Percentiles rank a stretch among this genome's conserved stretches.
Evolutionary conservation across 805 yeast genomes (phyloP).

Genomic region (Saitoella complicata): DNA sequence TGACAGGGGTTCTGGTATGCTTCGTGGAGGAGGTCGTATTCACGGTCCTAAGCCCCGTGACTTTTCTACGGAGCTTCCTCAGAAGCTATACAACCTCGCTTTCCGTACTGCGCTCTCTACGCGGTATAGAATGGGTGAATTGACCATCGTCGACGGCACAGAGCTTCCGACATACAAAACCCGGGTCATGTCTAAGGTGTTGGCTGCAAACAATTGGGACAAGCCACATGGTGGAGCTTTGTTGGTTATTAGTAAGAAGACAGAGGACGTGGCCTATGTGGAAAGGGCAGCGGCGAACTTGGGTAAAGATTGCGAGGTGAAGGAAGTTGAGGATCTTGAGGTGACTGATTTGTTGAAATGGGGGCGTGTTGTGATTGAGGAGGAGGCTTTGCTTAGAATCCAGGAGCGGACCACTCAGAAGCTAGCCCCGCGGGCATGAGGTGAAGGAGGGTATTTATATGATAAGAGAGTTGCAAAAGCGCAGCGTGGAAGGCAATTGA

Average conservation of each 20-base stretch:
- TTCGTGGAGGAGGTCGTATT: conserved; percentile 80
- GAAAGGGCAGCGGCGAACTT: not conserved
- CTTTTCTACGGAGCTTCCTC: conserved; percentile 65
- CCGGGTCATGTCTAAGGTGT: conserved; percentile 4
- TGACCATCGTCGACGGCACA: conserved; percentile 49
- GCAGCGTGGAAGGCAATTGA: too few relatives aligned
- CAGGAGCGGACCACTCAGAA: conserved; percentile 4
- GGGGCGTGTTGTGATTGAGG: conserved; percentile 9
- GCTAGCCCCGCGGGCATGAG: too few relatives aligned
- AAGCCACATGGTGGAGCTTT: not conserved
- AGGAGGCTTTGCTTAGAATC: conserved; percentile 8
- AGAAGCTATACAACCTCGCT: conserved; percentile 58
- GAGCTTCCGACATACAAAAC: conserved; percentile 15
- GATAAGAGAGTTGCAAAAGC: too few relatives aligned
- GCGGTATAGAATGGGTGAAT: conserved; percentile 57
- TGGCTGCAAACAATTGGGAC: conserved; percentile 5
- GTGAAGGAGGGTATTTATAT: too few relatives aligned
- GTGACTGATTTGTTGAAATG: conserved; percentile 10
- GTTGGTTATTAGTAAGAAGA: not conserved
- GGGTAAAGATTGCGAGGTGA: not conserved
- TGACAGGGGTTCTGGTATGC: conserved; percentile 85
- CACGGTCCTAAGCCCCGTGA: conserved; percentile 81
- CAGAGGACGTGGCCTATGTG: not conserved
- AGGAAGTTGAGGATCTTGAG: conserved; percentile 8
- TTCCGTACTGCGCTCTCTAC: conserved; percentile 68